A percentile compares a stretch with the other conserved stretches of the same genome.
Conservation (phyloP, 1,284 basidiomycete species). For the Afroboletus lepidellus region DNA sequence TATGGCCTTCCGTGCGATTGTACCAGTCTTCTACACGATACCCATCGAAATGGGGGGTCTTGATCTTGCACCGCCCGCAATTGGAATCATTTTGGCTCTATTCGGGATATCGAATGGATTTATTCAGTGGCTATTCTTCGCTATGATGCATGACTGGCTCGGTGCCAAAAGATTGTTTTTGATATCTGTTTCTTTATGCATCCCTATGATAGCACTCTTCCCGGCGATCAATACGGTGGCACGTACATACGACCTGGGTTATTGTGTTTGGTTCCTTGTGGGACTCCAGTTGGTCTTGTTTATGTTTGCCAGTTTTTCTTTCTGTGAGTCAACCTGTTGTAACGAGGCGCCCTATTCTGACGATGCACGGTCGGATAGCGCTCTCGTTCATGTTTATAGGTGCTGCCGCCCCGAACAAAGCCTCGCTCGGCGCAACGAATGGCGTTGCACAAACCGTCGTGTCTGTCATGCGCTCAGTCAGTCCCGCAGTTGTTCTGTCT, state of each 20-base stretch:
- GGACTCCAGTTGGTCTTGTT: slow-evolving; percentile 30
- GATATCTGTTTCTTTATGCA: slow-evolving; percentile 29
- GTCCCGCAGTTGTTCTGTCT: slow-evolving; percentile 48
- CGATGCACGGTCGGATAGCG: slow-evolving; percentile 27
- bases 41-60: slow-evolving; percentile 45
- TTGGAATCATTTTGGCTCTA: slow-evolving; percentile 40
- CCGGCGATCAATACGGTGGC: slow-evolving; percentile 40
- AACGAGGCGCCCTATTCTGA: not conserved
- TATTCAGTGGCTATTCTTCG: slow-evolving; percentile 42
- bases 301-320: slow-evolving; percentile 25
- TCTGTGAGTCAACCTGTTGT: slow-evolving; percentile 28
- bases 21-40: slow-evolving; percentile 46
- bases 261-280: slow-evolving; percentile 36
- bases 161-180: slow-evolving; percentile 42
- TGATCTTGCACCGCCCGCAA: slow-evolving; percentile 37
- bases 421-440: slow-evolving; percentile 60
- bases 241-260: slow-evolving; percentile 15
- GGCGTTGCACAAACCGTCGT: slow-evolving; percentile 47
- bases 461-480: slow-evolving; percentile 46
- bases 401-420: slow-evolving; percentile 42
- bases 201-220: slow-evolving; percentile 39
- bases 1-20: slow-evolving; percentile 38
- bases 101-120: slow-evolving; percentile 42
- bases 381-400: slow-evolving; percentile 46
- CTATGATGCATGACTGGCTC: slow-evolving; percentile 36